These are phyloP conservation scores for Sphaerulina musiva DNA, from an alignment of 2,329 filamentous ascomycete species.

Conservation along the genomic window DNA sequence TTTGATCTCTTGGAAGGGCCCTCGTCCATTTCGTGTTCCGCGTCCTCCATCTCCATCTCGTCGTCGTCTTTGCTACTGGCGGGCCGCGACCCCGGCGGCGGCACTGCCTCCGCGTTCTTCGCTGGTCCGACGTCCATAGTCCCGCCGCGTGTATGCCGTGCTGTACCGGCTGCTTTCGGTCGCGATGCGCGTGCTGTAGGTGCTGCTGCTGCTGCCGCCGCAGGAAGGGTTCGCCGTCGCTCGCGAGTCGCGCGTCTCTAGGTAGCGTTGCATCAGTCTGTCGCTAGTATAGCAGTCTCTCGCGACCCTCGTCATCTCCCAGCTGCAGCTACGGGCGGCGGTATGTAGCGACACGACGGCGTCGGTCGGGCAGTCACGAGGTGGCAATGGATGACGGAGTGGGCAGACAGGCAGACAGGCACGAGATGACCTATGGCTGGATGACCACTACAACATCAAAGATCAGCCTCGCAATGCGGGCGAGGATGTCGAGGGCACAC, in stretches of 20 bases:
- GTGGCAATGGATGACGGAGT: not conserved
- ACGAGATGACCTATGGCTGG: not conserved
- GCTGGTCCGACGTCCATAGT: conserved; percentile 8
- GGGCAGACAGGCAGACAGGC: not conserved
- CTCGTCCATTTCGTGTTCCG: conserved; percentile 26
- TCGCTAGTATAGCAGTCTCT: conserved; percentile 6
- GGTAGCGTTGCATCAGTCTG: conserved; percentile 20
- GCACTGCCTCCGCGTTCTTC: conserved; percentile 8
- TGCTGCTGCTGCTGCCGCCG: not conserved
- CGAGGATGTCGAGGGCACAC: not conserved
- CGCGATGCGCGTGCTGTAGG: not conserved
- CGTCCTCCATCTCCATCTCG: conserved; percentile 21
- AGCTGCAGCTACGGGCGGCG: conserved; percentile 3
- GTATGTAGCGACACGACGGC: not conserved
- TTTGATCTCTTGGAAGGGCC: conserved; percentile 22
- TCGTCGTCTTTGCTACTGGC: conserved; percentile 12
- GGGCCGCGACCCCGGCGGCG: conserved; percentile 11
- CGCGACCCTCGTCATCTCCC: conserved; percentile 18
- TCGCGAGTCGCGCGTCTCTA: conserved; percentile 14
- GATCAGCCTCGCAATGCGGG: not conserved
- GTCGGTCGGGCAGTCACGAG: conserved; percentile 4
- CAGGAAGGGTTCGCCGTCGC: conserved; percentile 5
- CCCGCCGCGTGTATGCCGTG: conserved; percentile 4
- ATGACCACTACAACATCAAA: not conserved
- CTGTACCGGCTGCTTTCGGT: conserved; percentile 1